Evolutionary conservation across 768 basidiomycete species (phyloP), one percentile per base, ranked within the genome.

Genomic region (Pisolithus marmoratus): DNA sequence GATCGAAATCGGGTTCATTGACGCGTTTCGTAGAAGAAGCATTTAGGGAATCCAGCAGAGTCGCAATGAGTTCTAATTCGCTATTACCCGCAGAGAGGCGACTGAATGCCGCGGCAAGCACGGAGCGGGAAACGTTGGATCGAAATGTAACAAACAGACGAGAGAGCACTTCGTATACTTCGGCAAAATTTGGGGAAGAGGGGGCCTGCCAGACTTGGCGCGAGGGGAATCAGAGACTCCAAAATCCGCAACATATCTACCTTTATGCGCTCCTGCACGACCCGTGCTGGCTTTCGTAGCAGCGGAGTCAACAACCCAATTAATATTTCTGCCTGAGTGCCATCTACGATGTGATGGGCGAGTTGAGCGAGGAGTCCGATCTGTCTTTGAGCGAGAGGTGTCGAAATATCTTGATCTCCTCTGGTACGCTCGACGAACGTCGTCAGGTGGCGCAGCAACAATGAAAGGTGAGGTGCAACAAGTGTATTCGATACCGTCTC

Each of bases 1-100:
- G 78, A 51, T 94, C 90, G 57, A 96, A 97, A 66, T 98, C 92
- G 2, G 94, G 90, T 62, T 98, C 94, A 51, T 95, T 92, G 31
- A 93, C 67, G 7, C 93, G 79, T 59, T 83, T 87, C 1, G 67
- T 66, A 1, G 94, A 95, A 63, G 85, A 99, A 0, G 95, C 84
- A 60, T 98, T 98, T 56, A 98, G 74, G 0, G 76, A 75, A 8
- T 77, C 78, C 49, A 92, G 60, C 5, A 94, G 67, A 7, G 72
- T 65, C 1, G 84, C 77, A 1, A 90, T 53, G 29, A 60, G 51
- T 38, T 69, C 59, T 19, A 91, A 70, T 2, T 74, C 67, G 0
- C 81, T 57, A n/a, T 64, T 50, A 8, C 63, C 23, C 2, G 20
- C 43, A n/a, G 75, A 73, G 23, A 87, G 66, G 14, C 71, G 70